Conservation (phyloP, 768 basidiomycete genomes). For the Suillus tomentosus region DNA sequence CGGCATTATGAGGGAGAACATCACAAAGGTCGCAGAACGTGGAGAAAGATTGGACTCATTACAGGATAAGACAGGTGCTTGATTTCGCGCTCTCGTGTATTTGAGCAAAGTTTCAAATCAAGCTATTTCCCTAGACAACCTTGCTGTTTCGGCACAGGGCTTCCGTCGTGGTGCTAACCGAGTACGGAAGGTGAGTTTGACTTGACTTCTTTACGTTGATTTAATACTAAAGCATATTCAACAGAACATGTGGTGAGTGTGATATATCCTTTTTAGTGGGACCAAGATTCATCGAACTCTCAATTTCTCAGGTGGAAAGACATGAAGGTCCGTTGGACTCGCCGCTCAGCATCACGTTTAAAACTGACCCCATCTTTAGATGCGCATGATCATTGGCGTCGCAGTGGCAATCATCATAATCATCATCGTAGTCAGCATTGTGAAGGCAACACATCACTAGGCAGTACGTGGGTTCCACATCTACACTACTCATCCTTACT, state of each 20-base stretch:
- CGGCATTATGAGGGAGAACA: constrained; percentile 97
- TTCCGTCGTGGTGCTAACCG: constrained; percentile 97
- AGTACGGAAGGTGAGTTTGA: constrained; percentile 80
- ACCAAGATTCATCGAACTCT: constrained; percentile 13
- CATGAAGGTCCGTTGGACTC: constrained; percentile 70
- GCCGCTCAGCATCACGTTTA: constrained; percentile 3
- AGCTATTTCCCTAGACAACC: constrained; percentile 63
- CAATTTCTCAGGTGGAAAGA: constrained; percentile 82
- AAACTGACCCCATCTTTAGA: constrained; percentile 46
- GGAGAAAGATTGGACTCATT: constrained; percentile 92
- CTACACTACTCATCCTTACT: constrained; percentile 10
- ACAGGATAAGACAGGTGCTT: constrained; percentile 97
- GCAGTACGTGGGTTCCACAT: constrained; percentile 9
- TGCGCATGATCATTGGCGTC: constrained; percentile 94
- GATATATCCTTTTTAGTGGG: neutral
- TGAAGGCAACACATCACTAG: constrained; percentile 74
- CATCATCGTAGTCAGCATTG: constrained; percentile 94
- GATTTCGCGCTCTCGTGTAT: neutral
- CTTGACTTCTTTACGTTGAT: constrained; percentile 27
- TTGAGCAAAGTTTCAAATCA: constrained; percentile 1
- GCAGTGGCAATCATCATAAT: constrained; percentile 89
- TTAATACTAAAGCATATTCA: constrained; percentile 13
- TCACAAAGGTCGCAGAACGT: constrained; percentile 92
- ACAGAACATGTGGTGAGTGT: constrained; percentile 88
- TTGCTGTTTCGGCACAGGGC: constrained; percentile 98